These are phyloP conservation scores for Solanum chilense DNA, from an alignment of 257 asterid genomes.

Conservation along the genomic window DNA sequence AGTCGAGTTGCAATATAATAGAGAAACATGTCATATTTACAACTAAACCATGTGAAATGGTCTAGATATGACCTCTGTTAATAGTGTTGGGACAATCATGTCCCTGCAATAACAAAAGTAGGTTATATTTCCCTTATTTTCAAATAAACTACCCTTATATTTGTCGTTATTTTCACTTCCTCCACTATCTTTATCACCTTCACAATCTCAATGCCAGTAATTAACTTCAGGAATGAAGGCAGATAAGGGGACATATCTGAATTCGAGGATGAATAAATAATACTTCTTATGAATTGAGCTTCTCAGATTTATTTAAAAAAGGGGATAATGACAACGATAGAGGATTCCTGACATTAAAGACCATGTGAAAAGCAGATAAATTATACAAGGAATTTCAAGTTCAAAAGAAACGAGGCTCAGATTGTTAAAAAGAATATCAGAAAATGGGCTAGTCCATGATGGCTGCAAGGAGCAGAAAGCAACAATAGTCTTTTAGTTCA, in stretches of 20 bases:
- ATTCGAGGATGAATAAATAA: too few relatives aligned
- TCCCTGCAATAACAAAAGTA: not conserved
- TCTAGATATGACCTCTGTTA: not conserved
- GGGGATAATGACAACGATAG: not conserved
- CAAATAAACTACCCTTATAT: not conserved
- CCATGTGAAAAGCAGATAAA: not conserved
- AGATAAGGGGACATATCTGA: too few relatives aligned
- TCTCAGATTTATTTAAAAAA: not conserved
- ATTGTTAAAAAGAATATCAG: not conserved
- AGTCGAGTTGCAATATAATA: not conserved
- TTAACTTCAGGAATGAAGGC: too few relatives aligned
- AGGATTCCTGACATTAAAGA: not conserved
- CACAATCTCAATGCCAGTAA: too few relatives aligned
- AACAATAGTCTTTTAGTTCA: not conserved
- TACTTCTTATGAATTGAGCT: not conserved
- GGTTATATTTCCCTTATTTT: not conserved
- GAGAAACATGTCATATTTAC: not conserved
- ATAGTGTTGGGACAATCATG: not conserved
- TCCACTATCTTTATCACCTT: too few relatives aligned
- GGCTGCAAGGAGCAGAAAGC: not conserved
- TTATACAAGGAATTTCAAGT: not conserved
- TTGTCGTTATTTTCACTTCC: too few relatives aligned
- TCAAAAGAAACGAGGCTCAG: not conserved
- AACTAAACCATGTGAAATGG: not conserved
- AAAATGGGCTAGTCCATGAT: not conserved